phyloP scores from a whole-genome alignment of 352 stramenopile species.

The Phytophthora cactorum region DNA sequence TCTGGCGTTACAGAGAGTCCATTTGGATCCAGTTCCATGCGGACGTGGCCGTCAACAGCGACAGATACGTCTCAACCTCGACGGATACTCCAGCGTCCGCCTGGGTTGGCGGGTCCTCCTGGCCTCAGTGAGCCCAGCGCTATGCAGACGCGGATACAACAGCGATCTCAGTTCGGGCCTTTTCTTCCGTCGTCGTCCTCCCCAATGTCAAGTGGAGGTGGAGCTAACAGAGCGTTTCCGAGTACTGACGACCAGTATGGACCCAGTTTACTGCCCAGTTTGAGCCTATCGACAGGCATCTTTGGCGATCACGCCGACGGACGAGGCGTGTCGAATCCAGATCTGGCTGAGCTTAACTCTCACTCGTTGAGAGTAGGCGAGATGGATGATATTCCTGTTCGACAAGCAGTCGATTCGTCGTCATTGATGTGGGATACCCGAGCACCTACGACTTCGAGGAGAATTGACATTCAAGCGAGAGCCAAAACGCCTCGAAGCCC shows the following conservation, averaged over 20 bases:
- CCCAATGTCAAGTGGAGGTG: slow-evolving; percentile 11
- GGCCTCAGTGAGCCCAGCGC: slow-evolving; percentile 19
- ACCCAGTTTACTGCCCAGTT: slow-evolving; percentile 35
- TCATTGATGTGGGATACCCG: slow-evolving; percentile 18
- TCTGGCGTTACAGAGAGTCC: slow-evolving; percentile 11
- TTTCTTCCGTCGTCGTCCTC: slow-evolving; percentile 22
- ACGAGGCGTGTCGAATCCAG: slow-evolving; percentile 46
- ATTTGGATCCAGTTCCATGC: slow-evolving; percentile 14
- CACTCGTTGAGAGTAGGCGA: slow-evolving; percentile 66
- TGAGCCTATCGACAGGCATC: slow-evolving; percentile 33
- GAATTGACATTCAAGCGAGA: slow-evolving; percentile 42
- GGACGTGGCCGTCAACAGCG: slow-evolving; percentile 12
- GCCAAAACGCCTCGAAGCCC: slow-evolving; percentile 31
- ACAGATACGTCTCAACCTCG: slow-evolving; percentile 35
- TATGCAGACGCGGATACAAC: slow-evolving; percentile 13
- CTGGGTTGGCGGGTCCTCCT: slow-evolving; percentile 47
- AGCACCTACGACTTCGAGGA: slow-evolving; percentile 27
- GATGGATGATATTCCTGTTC: slow-evolving; percentile 21
- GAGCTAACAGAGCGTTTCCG: slow-evolving; percentile 20
- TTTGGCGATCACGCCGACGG: slow-evolving; percentile 29
- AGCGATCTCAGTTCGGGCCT: slow-evolving; percentile 14
- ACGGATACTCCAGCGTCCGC: slow-evolving; percentile 52
- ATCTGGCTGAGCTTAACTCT: slow-evolving; percentile 73
- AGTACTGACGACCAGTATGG: slow-evolving; percentile 29
- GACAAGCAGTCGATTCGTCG: slow-evolving; percentile 22